phyloP scores from a whole-genome alignment of 495 filamentous ascomycete species.

The Talaromyces ruber region DNA sequence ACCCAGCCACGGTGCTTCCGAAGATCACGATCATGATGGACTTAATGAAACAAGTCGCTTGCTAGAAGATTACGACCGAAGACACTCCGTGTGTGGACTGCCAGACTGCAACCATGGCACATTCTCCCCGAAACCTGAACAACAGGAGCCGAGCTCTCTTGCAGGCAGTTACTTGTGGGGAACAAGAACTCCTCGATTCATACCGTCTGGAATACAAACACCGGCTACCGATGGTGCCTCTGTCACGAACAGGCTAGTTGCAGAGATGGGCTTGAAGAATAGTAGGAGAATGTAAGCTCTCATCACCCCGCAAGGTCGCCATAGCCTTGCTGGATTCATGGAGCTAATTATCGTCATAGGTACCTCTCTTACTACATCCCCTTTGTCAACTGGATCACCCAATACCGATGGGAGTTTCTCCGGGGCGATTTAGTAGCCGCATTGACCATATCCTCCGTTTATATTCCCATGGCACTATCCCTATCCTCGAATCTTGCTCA shows the following conservation, averaged over 20 bases:
- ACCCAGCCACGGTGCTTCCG: slow-evolving; percentile 1
- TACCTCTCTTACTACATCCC: slow-evolving; percentile 94
- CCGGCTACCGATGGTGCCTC: slow-evolving; percentile 1
- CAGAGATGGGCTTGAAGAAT: slow-evolving; percentile 51
- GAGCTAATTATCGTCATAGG: slow-evolving; percentile 37
- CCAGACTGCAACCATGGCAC: slow-evolving; percentile 64
- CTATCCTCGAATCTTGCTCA: slow-evolving; percentile 91
- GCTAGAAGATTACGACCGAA: slow-evolving; percentile 28
- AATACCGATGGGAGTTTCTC: slow-evolving; percentile 75
- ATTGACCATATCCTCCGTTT: slow-evolving; percentile 90
- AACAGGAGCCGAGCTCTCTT: not conserved
- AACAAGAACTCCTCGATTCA: not conserved
- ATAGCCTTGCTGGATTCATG: not conserved
- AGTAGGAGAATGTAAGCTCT: slow-evolving; percentile 45
- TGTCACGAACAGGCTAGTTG: slow-evolving; percentile 49
- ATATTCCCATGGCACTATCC: slow-evolving; percentile 94
- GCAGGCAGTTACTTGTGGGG: not conserved
- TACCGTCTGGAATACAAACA: slow-evolving; percentile 2
- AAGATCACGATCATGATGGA: slow-evolving; percentile 2
- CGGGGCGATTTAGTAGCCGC: slow-evolving; percentile 80
- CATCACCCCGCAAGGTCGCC: not conserved
- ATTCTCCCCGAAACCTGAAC: slow-evolving; percentile 49
- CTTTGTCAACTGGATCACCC: slow-evolving; percentile 74
- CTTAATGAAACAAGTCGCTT: slow-evolving; percentile 26
- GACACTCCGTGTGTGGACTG: slow-evolving; percentile 28